Evolutionary conservation across 2,329 filamentous ascomycete species (phyloP).

Genomic region (Scedosporium boydii): DNA sequence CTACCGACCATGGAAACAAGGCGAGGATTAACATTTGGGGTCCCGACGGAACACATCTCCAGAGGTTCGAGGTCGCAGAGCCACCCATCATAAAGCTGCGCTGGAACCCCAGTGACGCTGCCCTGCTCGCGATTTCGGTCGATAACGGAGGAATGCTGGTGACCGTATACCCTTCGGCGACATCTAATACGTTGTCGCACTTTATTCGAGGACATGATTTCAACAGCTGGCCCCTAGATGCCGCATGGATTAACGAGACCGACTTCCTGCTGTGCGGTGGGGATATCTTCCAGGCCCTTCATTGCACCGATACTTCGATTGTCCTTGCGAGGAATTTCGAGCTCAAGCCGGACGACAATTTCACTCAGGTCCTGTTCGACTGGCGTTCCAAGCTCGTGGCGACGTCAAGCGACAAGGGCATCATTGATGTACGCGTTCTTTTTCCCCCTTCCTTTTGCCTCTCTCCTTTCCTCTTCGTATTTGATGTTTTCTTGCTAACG

Average conservation of each 20-base stretch:
- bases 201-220: slow-evolving; percentile 40
- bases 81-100: slow-evolving; percentile 52
- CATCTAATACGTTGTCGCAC: slow-evolving; percentile 35
- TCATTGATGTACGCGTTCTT: slow-evolving; percentile 44
- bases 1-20: slow-evolving; percentile 42
- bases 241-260: slow-evolving; percentile 47
- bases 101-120: slow-evolving; percentile 48
- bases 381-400: slow-evolving; percentile 41
- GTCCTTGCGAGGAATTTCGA: slow-evolving; percentile 37
- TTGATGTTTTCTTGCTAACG: neutral
- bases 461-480: neutral
- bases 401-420: slow-evolving; percentile 50
- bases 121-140: slow-evolving; percentile 45
- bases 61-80: slow-evolving; percentile 47
- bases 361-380: slow-evolving; percentile 49
- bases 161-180: slow-evolving; percentile 41
- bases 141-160: slow-evolving; percentile 43
- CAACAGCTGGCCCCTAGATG: slow-evolving; percentile 43
- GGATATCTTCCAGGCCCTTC: slow-evolving; percentile 39
- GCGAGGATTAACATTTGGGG: slow-evolving; percentile 47
- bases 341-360: slow-evolving; percentile 41
- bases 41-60: slow-evolving; percentile 39
- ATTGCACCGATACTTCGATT: slow-evolving; percentile 37
- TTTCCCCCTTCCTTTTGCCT: slow-evolving; percentile 6
- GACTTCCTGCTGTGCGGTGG: slow-evolving; percentile 53